A percentile compares a stretch with the other conserved stretches of the same genome.
Conservation (phyloP, 2,329 filamentous ascomycete genomes). For the Ophiocordyceps camponoti-rufipedis region DNA sequence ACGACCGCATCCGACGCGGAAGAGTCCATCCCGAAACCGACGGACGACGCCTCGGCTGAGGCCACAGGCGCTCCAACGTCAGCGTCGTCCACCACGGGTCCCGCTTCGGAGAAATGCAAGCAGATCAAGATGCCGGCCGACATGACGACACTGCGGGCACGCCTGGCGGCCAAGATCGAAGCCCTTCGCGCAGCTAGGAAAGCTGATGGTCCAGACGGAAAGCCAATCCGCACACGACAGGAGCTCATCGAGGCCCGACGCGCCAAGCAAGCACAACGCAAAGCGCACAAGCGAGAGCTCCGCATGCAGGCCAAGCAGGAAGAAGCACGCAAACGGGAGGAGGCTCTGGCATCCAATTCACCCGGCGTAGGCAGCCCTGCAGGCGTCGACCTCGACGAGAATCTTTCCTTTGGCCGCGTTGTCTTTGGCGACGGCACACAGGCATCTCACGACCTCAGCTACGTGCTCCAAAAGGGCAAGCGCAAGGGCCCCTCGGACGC, state of each 20-base stretch:
- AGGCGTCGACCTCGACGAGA: slow-evolving; percentile 30
- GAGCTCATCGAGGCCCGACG: slow-evolving; percentile 82
- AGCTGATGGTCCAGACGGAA: slow-evolving; percentile 67
- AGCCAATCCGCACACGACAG: slow-evolving; percentile 62
- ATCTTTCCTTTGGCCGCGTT: slow-evolving; percentile 83
- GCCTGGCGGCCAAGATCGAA: slow-evolving; percentile 69
- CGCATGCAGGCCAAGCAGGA: slow-evolving; percentile 62
- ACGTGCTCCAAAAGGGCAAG: slow-evolving; percentile 33
- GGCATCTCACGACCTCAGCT: slow-evolving; percentile 54
- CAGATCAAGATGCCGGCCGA: slow-evolving; percentile 51
- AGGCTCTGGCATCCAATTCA: slow-evolving; percentile 43
- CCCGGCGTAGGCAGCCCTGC: slow-evolving; percentile 39
- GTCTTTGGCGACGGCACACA: slow-evolving; percentile 74
- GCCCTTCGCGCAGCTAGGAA: slow-evolving; percentile 72
- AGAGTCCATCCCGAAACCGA: slow-evolving; percentile 16
- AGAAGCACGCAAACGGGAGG: slow-evolving; percentile 49
- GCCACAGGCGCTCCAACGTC: slow-evolving; percentile 46
- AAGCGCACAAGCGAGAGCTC: slow-evolving; percentile 75
- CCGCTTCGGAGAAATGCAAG: slow-evolving; percentile 34
- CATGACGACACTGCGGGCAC: slow-evolving; percentile 56
- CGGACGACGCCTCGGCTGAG: slow-evolving; percentile 21
- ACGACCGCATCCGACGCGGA: slow-evolving; percentile 40
- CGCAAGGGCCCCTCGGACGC: slow-evolving; percentile 72
- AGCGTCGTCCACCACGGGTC: slow-evolving; percentile 39
- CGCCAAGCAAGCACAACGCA: slow-evolving; percentile 71